Conservation (phyloP, 2,329 filamentous ascomycete genomes). For the Macrophomina tecta region DNA sequence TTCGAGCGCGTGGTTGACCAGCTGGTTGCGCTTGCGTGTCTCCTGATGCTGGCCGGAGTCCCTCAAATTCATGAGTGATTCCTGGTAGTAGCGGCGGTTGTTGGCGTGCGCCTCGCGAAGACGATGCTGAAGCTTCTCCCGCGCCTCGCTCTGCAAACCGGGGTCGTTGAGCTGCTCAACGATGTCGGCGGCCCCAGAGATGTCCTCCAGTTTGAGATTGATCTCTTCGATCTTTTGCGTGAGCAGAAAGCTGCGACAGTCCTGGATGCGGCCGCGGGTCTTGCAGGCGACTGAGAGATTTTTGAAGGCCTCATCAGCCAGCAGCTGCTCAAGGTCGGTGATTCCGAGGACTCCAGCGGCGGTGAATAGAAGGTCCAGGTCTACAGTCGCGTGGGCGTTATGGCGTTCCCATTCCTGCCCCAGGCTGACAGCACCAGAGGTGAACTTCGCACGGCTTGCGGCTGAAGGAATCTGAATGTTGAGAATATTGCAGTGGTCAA, state of each 20-base stretch:
- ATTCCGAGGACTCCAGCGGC: conserved; percentile 33
- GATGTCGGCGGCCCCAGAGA: conserved; percentile 38
- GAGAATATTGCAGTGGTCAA: conserved; percentile 31
- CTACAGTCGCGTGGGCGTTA: conserved; percentile 31
- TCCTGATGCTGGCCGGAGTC: conserved; percentile 29
- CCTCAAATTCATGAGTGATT: conserved; percentile 29
- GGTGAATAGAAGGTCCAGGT: conserved; percentile 35
- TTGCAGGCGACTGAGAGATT: conserved; percentile 41
- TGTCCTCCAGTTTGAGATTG: conserved; percentile 39
- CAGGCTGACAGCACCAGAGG: conserved; percentile 32
- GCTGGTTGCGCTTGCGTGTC: conserved; percentile 35
- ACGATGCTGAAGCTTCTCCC: conserved; percentile 34
- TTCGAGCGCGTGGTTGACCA: conserved; percentile 38
- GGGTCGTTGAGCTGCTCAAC: conserved; percentile 34
- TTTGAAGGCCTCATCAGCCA: conserved; percentile 40
- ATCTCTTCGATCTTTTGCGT: conserved; percentile 40
- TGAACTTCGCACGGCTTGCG: conserved; percentile 30
- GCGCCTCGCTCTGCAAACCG: conserved; percentile 27
- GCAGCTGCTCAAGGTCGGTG: conserved; percentile 32
- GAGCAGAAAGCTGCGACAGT: conserved; percentile 36
- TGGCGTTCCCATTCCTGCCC: conserved; percentile 36
- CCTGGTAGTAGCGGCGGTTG: conserved; percentile 38
- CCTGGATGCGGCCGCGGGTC: conserved; percentile 36
- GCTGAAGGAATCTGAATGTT: conserved; percentile 33
- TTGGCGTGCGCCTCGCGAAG: conserved; percentile 39